Base-by-base conservation (phyloP, 306 rosid genomes). In the Lotus japonicus region DNA sequence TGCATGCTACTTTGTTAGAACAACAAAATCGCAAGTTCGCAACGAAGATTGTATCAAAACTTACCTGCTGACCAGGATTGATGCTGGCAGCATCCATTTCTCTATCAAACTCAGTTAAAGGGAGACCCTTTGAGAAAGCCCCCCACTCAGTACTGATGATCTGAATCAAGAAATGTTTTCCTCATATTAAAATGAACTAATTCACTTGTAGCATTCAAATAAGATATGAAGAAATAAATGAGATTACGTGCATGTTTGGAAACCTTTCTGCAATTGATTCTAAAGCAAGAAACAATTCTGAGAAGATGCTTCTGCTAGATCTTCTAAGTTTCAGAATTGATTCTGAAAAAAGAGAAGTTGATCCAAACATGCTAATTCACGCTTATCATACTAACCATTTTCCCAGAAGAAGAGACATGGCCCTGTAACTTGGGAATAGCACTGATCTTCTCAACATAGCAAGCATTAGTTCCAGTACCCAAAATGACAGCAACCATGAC, bases 401-500 rank as follows among this genome's bases (percentile, higher is more conserved):
- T 85, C 23, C 84, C 92, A 12, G 91, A 83, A 76, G 95, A 74
- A 64, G 89, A 82, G 55, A 6, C 78, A 18, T 75, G 84, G 11
- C 84, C 85, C 13, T 81, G 73, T 56, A 88, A 79, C 69, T 92
- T 92, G 16, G 96, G 91, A 77, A 89, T 88, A 71, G 84, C 82
- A 76, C 80, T 76, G 10, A 58, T 77, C 58, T 83, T 83, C 63
- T 92, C 98, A 10, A 89, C 84, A 53, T 92, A 92, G 77, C 98
- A 89, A 69, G 98, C 98, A 51, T 89, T 92, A 54, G 97, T 92
- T 83, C 98, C 98, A 0, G 98, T 92, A 17, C 98, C 98, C 84
- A 92, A 83, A 84, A 92, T 89, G 41, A 88, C 91, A 57, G 98
- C 98, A 75, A 84, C 94, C 82, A 77, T 66, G 33, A 88, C 97